Percentiles rank a stretch among this genome's conserved stretches.
These are phyloP conservation scores for Talaromyces atroroseus DNA, from an alignment of 2,329 filamentous ascomycete species.

Conservation along the genomic window DNA sequence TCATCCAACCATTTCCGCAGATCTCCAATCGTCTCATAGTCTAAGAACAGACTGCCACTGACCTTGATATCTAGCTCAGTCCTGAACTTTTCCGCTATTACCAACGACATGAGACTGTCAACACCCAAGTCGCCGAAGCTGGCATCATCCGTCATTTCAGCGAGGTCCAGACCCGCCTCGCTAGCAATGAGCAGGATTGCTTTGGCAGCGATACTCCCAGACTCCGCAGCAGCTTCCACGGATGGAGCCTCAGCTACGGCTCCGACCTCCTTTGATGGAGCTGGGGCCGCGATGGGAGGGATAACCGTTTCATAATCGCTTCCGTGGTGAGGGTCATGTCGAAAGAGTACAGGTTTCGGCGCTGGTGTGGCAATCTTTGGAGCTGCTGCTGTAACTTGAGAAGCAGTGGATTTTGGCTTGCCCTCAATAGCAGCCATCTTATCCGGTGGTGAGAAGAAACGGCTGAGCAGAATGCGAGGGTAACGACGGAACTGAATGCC, in stretches of 20 bases:
- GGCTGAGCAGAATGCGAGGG: slow-evolving; percentile 16
- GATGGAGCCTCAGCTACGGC: no score
- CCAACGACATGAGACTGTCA: slow-evolving; percentile 34
- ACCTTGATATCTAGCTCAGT: slow-evolving; percentile 27
- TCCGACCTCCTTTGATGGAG: no score
- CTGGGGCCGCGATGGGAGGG: no score
- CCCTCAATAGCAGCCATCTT: no score
- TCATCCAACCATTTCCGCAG: slow-evolving; percentile 9
- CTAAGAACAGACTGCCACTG: slow-evolving; percentile 5
- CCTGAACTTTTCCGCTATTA: slow-evolving; percentile 29
- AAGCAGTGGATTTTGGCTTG: no score
- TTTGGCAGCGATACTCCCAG: slow-evolving; percentile 3
- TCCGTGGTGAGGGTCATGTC: no score
- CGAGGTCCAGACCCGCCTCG: slow-evolving; percentile 22
- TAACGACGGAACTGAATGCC: slow-evolving; percentile 15
- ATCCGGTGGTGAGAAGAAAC: slow-evolving; percentile 37
- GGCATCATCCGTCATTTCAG: slow-evolving; percentile 21
- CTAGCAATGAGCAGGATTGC: slow-evolving; percentile 22
- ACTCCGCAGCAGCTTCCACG: no score
- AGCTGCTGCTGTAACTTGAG: no score
- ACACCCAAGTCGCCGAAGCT: slow-evolving; percentile 29
- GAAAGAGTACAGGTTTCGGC: no score
- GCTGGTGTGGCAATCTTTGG: no score
- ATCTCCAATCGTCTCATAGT: slow-evolving; percentile 7
- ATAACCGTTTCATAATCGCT: no score